phyloP scores from a whole-genome alignment of 257 asterid genomes.

The Solanum pinnatisectum region DNA sequence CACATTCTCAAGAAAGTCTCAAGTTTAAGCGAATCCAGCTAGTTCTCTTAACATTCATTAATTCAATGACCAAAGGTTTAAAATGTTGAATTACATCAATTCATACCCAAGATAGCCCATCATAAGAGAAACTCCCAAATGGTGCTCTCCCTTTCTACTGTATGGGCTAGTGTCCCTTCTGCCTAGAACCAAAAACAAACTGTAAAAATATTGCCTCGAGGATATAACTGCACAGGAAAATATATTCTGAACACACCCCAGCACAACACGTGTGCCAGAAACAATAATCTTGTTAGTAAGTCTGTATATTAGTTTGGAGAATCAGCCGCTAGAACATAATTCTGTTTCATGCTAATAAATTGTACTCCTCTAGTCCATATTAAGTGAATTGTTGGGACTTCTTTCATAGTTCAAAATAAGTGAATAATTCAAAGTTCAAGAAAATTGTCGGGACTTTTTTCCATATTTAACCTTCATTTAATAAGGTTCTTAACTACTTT shows the following conservation, averaged over 20 bases:
- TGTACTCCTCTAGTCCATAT: not conserved
- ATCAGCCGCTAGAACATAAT: not conserved
- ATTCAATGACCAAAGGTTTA: not conserved
- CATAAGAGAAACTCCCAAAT: constrained; percentile 97
- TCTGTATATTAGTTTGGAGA: not conserved
- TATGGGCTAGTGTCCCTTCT: constrained; percentile 65
- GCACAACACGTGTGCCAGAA: not conserved
- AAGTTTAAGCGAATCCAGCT: not conserved
- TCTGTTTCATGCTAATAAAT: not conserved
- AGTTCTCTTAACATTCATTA: not conserved
- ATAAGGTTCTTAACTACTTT: not conserved
- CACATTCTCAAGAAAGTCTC: not conserved
- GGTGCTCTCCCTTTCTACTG: constrained; percentile 75
- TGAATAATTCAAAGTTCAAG: not conserved
- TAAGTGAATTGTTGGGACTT: not conserved
- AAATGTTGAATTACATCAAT: not conserved
- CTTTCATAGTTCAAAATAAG: not conserved
- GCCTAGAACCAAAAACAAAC: constrained; percentile 41
- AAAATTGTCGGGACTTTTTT: not conserved
- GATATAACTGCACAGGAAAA: not conserved
- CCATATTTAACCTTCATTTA: not conserved
- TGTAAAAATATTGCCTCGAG: not conserved
- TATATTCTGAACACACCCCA: not conserved
- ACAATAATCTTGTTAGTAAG: not conserved
- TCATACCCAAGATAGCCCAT: constrained; percentile 96